These are phyloP conservation scores for Pythium plurisporium DNA, from an alignment of 352 stramenopile species.

Conservation along the genomic window DNA sequence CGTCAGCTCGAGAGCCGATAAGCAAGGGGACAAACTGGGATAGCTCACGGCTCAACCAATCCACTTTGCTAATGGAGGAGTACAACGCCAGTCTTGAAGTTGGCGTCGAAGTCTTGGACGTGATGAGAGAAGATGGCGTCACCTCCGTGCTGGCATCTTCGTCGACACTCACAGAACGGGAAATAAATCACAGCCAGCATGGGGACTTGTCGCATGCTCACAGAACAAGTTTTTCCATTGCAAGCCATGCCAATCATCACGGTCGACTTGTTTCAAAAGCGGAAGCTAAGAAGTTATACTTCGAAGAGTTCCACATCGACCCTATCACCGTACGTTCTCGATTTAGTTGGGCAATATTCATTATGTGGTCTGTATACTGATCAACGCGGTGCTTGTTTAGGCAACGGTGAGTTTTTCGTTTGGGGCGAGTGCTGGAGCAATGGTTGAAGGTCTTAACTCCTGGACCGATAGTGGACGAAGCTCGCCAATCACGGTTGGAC, in stretches of 20 bases:
- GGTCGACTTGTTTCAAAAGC: slow-evolving; percentile 37
- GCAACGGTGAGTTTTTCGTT: slow-evolving; percentile 85
- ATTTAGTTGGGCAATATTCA: background rate
- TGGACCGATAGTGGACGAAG: slow-evolving; percentile 15
- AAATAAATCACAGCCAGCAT: slow-evolving; percentile 13
- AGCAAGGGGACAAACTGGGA: slow-evolving; percentile 21
- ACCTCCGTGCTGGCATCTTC: slow-evolving; percentile 34
- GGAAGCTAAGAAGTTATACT: slow-evolving; percentile 84
- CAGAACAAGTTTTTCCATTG: slow-evolving; percentile 11
- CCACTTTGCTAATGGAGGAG: slow-evolving; percentile 54
- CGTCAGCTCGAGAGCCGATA: slow-evolving; percentile 7
- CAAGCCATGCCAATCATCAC: slow-evolving; percentile 17
- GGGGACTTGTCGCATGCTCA: slow-evolving; percentile 1
- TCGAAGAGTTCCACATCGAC: slow-evolving; percentile 87
- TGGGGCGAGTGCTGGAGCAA: slow-evolving; percentile 55
- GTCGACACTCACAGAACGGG: slow-evolving; percentile 16
- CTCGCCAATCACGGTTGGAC: slow-evolving; percentile 61
- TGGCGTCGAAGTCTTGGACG: slow-evolving; percentile 64
- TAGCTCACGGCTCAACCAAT: slow-evolving; percentile 32
- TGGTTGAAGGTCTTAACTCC: slow-evolving; percentile 52
- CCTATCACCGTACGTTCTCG: slow-evolving; percentile 52
- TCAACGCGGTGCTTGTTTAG: slow-evolving; percentile 6
- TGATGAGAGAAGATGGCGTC: slow-evolving; percentile 56
- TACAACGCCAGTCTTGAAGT: slow-evolving; percentile 73
- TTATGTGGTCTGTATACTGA: background rate